A percentile compares a stretch with the other conserved stretches of the same genome.
phyloP scores from a whole-genome alignment of 352 stramenopile genomes.

The Globisporangium paddicum region DNA sequence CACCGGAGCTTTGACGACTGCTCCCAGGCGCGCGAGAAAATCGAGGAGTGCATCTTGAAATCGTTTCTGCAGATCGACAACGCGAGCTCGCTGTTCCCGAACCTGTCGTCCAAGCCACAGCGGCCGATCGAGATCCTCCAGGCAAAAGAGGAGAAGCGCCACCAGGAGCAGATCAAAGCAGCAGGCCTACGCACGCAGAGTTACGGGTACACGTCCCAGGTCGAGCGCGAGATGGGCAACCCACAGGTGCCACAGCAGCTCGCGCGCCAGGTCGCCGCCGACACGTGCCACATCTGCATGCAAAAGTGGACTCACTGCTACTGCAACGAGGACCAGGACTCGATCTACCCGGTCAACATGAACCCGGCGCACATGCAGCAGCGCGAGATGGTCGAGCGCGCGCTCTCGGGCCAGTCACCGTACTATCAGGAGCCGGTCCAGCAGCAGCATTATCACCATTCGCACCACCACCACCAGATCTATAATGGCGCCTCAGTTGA shows the following conservation, averaged over 20 bases:
- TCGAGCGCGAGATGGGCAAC: slow-evolving; percentile 31
- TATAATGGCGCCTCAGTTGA: neutral
- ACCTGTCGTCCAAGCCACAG: slow-evolving; percentile 44
- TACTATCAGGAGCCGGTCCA: slow-evolving; percentile 5
- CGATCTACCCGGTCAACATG: slow-evolving; percentile 42
- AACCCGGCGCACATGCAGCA: slow-evolving; percentile 12
- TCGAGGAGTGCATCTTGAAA: slow-evolving; percentile 67
- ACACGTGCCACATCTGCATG: slow-evolving; percentile 72
- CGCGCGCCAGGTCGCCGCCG: slow-evolving; percentile 40
- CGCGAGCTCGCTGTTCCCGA: slow-evolving; percentile 43
- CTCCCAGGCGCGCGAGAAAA: slow-evolving; percentile 53
- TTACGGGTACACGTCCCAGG: slow-evolving; percentile 29
- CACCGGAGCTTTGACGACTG: slow-evolving; percentile 68
- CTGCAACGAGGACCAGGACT: slow-evolving; percentile 80
- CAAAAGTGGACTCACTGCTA: slow-evolving; percentile 88
- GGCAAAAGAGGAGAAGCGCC: slow-evolving; percentile 65
- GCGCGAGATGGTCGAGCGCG: slow-evolving; percentile 13
- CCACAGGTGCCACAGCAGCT: slow-evolving; percentile 26
- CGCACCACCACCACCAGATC: neutral
- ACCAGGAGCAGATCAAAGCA: slow-evolving; percentile 60
- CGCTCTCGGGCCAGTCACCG: slow-evolving; percentile 7
- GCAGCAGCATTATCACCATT: neutral
- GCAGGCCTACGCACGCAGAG: slow-evolving; percentile 53
- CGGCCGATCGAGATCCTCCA: slow-evolving; percentile 54
- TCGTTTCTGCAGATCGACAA: slow-evolving; percentile 78